phyloP scores from a whole-genome alignment of 176 grass and related monocot genomes.

The Zea luxurians region DNA sequence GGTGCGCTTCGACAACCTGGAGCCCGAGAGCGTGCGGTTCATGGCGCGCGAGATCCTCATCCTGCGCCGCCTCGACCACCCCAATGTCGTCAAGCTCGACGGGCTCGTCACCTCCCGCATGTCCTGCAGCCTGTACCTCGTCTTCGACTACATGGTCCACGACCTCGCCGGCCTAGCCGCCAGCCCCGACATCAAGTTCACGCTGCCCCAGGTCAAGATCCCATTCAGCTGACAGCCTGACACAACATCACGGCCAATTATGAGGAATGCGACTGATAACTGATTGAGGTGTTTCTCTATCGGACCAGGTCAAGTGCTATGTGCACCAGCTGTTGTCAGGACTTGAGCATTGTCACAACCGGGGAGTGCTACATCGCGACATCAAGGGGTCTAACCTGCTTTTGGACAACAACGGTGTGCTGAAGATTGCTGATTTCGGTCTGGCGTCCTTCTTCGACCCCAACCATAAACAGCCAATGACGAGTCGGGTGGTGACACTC shows the following conservation, averaged over 20 bases:
- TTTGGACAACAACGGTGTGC: constrained; percentile 64
- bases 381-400: constrained; percentile 83
- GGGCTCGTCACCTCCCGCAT: constrained; percentile 76
- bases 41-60: constrained; percentile 91
- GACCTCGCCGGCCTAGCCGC: constrained; percentile 79
- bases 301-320: constrained; percentile 75
- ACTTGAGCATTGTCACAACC: constrained; percentile 74
- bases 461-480: constrained; percentile 83
- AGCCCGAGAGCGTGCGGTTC: constrained; percentile 85
- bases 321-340: constrained; percentile 82
- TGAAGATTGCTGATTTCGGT: constrained; percentile 81
- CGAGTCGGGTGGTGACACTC: constrained; percentile 72
- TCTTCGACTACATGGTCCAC: constrained; percentile 89
- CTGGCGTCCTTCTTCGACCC: constrained; percentile 66
- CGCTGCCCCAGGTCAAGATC: constrained; percentile 72
- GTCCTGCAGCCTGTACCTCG: constrained; percentile 89
- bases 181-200: constrained; percentile 89
- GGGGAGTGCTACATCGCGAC: constrained; percentile 71
- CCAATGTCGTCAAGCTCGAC: constrained; percentile 80
- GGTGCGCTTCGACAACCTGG: constrained; percentile 84
- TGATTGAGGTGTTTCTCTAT: constrained; percentile 38
- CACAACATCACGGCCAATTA: not conserved
- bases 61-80: constrained; percentile 73
- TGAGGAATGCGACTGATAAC: constrained; percentile 25
- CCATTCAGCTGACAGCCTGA: constrained; percentile 5